Evolutionary conservation across 345 rosid species (phyloP), one percentile per base, ranked within the genome.

Genomic region (Eucalyptus marginata): DNA sequence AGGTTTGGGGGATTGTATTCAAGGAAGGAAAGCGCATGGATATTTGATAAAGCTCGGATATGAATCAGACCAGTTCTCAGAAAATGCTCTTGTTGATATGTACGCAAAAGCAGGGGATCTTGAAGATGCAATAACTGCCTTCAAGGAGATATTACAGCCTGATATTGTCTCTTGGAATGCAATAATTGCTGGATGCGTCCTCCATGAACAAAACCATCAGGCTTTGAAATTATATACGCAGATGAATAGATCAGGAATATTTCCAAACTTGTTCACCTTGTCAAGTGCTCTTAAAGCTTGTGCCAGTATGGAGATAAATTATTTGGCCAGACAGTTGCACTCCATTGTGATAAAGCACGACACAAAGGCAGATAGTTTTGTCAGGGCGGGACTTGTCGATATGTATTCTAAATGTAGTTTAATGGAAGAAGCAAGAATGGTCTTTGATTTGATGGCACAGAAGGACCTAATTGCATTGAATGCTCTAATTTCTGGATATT

Each of bases 81-180:
- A 89, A 50, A 95, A 95, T 91, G 96, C 96, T 44, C 94, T 95
- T 44, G 95, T 94, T 90, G 97, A 95, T 90, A 95, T 95, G 97
- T 94, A 94, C 85, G 96, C 95, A 18, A 95, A 95, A 90, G 88
- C 91, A 33, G 93, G 95, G 59, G 79, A 58, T 87, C 92, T 94
- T 86, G 93, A 92, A 33, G 95, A 92, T 86, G 91, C 96, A 13
- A 71, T 91, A 52, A 8, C 79, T 83, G 91, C 91, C 88, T 94
- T 95, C 88, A 49, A 92, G 87, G 93, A 91, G 86, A 95, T 95
- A 58, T 52, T 54, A 4, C 76, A 88, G 90, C 95, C 96, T n/a
- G 95, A 94, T 89, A 90, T 94, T 86, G 95, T 95, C 89, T 93
- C 95, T 56, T 95, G 97, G 96, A 95, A 94, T 91, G 94, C 97